These are phyloP conservation scores for Penicillium salamii DNA, from an alignment of 495 filamentous ascomycete species.

Conservation along the genomic window DNA sequence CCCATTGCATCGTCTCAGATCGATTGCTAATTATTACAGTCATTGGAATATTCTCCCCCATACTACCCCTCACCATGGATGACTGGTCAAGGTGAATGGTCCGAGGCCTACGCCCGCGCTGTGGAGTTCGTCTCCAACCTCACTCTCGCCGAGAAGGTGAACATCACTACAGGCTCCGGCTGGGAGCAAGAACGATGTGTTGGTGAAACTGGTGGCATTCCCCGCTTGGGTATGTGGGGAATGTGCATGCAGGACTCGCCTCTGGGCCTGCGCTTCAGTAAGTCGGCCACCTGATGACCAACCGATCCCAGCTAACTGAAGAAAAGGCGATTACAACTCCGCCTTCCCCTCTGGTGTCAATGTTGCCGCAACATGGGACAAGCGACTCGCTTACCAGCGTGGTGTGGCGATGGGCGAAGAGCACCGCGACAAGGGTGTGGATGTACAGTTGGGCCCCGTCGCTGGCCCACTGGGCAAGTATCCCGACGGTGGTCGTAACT, in stretches of 20 bases:
- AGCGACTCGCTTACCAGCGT: conserved; percentile 66
- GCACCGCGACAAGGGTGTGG: conserved; percentile 77
- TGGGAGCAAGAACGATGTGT: conserved; percentile 80
- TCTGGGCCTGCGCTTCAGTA: conserved; percentile 73
- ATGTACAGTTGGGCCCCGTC: conserved; percentile 84
- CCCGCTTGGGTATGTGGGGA: conserved; percentile 70
- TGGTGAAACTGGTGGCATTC: conserved; percentile 58
- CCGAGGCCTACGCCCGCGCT: conserved; percentile 73
- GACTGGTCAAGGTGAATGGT: conserved; percentile 68
- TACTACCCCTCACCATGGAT: conserved; percentile 85
- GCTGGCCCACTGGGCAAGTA: conserved; percentile 78
- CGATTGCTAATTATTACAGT: conserved; percentile 17
- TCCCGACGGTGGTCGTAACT: conserved; percentile 83
- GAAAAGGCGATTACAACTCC: conserved; percentile 68
- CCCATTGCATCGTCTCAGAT: too few species aligned
- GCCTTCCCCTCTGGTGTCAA: conserved; percentile 82
- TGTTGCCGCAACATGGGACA: conserved; percentile 77
- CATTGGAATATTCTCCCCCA: conserved; percentile 53
- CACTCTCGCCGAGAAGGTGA: conserved; percentile 88
- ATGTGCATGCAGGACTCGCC: conserved; percentile 91
- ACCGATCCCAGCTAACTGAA: conserved; percentile 2
- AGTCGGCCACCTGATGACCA: conserved; percentile 9
- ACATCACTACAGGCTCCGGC: conserved; percentile 84
- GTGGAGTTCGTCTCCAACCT: conserved; percentile 76
- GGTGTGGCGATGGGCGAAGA: conserved; percentile 80